Evolutionary conservation across 345 rosid genomes (phyloP).

Genomic region (Jatropha curcas): DNA sequence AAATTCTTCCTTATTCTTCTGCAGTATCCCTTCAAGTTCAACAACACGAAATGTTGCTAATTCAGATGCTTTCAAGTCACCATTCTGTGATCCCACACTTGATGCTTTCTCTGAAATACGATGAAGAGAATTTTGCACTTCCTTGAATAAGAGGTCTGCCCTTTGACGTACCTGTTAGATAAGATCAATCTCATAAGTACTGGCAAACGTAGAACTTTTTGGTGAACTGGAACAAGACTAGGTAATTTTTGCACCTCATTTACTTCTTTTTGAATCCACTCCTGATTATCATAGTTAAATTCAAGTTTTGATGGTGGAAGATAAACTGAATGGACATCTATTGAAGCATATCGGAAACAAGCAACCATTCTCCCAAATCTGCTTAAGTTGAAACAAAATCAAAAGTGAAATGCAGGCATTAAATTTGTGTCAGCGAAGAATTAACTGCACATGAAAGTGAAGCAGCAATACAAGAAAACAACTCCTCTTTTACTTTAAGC

Average conservation of each 20-base stretch:
- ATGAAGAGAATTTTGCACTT: slow-evolving; percentile 17
- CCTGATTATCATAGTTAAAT: slow-evolving; percentile 60
- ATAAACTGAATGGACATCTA: slow-evolving; percentile 76
- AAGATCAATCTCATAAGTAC: slow-evolving; percentile 22
- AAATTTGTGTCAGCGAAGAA: neutral
- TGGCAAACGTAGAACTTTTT: slow-evolving; percentile 8
- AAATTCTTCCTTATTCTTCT: slow-evolving; percentile 30
- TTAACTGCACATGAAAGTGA: neutral
- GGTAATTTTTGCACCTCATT: slow-evolving; percentile 51
- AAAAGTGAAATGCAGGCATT: neutral
- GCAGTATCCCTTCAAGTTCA: slow-evolving; percentile 18
- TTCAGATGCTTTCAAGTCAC: slow-evolving; percentile 3
- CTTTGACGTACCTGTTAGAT: slow-evolving; percentile 15
- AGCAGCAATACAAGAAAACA: neutral
- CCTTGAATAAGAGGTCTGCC: slow-evolving; percentile 23
- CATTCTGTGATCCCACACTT: slow-evolving; percentile 12
- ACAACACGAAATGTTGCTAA: slow-evolving; percentile 7
- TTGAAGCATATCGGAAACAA: slow-evolving; percentile 91
- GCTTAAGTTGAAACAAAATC: slow-evolving; percentile 29
- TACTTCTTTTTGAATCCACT: slow-evolving; percentile 78
- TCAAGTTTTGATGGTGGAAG: slow-evolving; percentile 84
- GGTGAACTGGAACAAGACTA: slow-evolving; percentile 12
- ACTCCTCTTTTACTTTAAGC: neutral
- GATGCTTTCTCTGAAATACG: slow-evolving; percentile 12
- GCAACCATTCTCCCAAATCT: slow-evolving; percentile 94